phyloP scores from a whole-genome alignment of 352 stramenopile genomes.

The Phytophthora palmivora region DNA sequence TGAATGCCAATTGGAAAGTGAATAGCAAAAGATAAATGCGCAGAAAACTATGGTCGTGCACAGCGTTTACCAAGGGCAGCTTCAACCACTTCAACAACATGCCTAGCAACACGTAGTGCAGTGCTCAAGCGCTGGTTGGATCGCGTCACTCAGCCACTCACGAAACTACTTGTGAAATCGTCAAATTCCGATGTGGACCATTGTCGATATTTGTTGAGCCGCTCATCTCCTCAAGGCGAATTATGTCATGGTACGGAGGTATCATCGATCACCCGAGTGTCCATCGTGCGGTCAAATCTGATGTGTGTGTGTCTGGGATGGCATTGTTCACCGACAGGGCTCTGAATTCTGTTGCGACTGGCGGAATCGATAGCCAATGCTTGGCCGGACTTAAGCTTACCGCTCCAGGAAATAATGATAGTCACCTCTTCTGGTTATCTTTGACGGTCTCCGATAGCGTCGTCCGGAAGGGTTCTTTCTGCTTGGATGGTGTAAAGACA shows the following conservation, averaged over 20 bases:
- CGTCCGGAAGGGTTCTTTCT: no score
- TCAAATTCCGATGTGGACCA: constrained; percentile 31
- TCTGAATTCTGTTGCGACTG: constrained; percentile 7
- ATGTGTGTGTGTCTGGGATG: constrained; percentile 7
- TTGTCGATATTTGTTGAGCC: constrained; percentile 13
- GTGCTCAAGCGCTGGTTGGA: constrained; percentile 10
- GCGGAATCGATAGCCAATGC: constrained; percentile 25
- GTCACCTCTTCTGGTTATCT: constrained; percentile 9
- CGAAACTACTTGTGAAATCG: constrained; percentile 4
- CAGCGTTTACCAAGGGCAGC: background rate
- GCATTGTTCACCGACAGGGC: background rate
- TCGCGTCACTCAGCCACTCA: constrained; percentile 16
- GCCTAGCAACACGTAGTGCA: constrained; percentile 10
- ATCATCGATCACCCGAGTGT: constrained; percentile 19
- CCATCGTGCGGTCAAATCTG: constrained; percentile 16
- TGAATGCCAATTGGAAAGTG: constrained; percentile 28
- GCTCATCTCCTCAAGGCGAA: constrained; percentile 3
- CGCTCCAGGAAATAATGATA: background rate
- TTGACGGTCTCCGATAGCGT: background rate
- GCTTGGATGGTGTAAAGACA: background rate
- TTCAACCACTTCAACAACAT: constrained; percentile 6
- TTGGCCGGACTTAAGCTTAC: background rate
- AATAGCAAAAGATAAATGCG: background rate
- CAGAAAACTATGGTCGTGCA: no score
- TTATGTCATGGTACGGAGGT: background rate